These are phyloP conservation scores for Xylaria scruposa DNA, from an alignment of 495 filamentous ascomycete genomes.

Conservation along the genomic window DNA sequence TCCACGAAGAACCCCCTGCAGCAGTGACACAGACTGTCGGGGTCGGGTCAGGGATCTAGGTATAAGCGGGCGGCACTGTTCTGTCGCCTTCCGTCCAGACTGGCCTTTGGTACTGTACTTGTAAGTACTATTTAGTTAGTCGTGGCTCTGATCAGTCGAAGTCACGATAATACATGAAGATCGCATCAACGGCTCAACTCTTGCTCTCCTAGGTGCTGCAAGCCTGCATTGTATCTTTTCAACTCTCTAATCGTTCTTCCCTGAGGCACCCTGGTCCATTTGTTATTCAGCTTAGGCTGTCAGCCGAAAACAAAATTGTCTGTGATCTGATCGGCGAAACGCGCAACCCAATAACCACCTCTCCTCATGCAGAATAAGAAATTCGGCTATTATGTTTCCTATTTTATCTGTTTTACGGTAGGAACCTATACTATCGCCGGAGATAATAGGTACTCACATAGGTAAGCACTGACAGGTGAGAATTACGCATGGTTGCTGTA, in stretches of 20 bases:
- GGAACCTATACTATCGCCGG: background rate
- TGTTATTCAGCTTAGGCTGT: conserved; percentile 22
- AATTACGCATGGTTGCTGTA: background rate
- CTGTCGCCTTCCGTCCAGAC: background rate
- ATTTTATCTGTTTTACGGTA: background rate
- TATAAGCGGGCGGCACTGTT: conserved; percentile 4
- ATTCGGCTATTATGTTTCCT: conserved; percentile 2
- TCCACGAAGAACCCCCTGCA: conserved; percentile 14
- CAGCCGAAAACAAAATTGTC: conserved; percentile 11
- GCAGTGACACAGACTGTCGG: conserved; percentile 21
- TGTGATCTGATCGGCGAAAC: conserved; percentile 16
- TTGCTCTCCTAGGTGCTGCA: background rate
- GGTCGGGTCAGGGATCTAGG: conserved; percentile 9
- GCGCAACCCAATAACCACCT: background rate
- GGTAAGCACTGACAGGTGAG: background rate
- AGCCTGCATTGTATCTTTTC: conserved; percentile 3
- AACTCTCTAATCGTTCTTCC: background rate
- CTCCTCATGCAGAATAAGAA: background rate
- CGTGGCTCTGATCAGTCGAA: background rate
- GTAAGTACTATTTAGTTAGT: background rate
- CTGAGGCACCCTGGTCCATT: conserved; percentile 7
- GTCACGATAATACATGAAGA: background rate
- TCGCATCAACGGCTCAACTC: background rate
- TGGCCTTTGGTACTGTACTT: background rate
- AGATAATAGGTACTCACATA: background rate